Evolutionary conservation across 2,329 filamentous ascomycete genomes (phyloP).

Genomic region (Dactylellina cionopaga): DNA sequence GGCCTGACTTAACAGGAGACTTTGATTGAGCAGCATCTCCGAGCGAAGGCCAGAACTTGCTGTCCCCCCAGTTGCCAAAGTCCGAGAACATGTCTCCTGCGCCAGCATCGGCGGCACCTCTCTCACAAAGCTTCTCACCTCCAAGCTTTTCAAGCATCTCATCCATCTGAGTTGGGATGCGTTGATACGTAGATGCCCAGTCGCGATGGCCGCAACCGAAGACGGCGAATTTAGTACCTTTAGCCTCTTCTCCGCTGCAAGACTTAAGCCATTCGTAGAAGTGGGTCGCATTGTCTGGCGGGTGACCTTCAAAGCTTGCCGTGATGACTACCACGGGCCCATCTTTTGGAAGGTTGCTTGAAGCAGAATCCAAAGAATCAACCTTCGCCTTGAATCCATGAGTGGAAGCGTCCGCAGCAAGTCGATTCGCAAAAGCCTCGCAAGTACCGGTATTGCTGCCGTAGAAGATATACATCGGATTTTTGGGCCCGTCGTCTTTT

Average conservation of each 20-base stretch:
- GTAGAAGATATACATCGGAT: conserved; percentile 73
- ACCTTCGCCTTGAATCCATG: conserved; percentile 71
- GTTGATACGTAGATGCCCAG: conserved; percentile 73
- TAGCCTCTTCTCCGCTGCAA: conserved; percentile 65
- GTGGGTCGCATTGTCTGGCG: conserved; percentile 75
- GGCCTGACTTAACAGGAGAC: conserved; percentile 57
- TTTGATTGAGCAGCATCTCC: conserved; percentile 57
- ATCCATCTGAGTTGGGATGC: conserved; percentile 73
- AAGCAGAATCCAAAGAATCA: conserved; percentile 71
- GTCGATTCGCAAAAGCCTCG: conserved; percentile 72
- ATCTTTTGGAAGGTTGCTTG: conserved; percentile 68
- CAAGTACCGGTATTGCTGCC: conserved; percentile 81
- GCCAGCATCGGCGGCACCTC: conserved; percentile 71
- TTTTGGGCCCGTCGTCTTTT: conserved; percentile 57
- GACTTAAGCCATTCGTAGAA: conserved; percentile 75
- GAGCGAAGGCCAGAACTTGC: conserved; percentile 66
- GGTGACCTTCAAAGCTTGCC: conserved; percentile 78
- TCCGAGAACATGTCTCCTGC: conserved; percentile 74
- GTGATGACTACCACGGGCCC: conserved; percentile 73
- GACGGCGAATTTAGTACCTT: conserved; percentile 72
- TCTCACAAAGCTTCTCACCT: conserved; percentile 64
- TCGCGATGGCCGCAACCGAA: conserved; percentile 73
- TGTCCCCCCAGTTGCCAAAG: conserved; percentile 75
- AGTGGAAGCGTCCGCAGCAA: conserved; percentile 69
- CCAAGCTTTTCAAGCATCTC: conserved; percentile 66